Base-by-base conservation (phyloP, 1,139 yeast genomes). In the Suhomyces kunorum region DNA sequence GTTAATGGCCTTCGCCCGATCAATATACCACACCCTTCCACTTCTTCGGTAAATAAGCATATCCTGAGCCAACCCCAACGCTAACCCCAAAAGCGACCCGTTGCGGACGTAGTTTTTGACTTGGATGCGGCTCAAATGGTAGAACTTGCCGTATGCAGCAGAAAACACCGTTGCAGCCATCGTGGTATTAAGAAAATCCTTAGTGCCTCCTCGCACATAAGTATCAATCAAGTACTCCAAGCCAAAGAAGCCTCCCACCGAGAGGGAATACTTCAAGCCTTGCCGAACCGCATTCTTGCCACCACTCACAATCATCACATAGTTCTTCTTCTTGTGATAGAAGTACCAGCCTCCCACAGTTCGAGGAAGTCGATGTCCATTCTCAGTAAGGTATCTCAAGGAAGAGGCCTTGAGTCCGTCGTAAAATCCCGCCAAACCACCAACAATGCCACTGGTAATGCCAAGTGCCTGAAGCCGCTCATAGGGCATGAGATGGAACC, bases 281-380 rank as follows among this genome's bases (percentile, higher is more conserved):
- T 68, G 71, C 39, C 56, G 59, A 18, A 73, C 45, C 0, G 82
- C 86, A 11, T 54, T 47, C 12, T 63, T 64, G 47, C 77, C 60
- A 0, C 86, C 87, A 18, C 66, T 67, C 40, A 77, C 69, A 29
- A 85, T 63, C 65, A 87, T 80, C 31, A 83, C 85, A 58, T 86
- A 86, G 60, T 86, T 85, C 65, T 87, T 87, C 49, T 88, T 76
- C 61, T 86, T 87, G 61, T 87, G 95, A 62, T 88, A 87, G 57
- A 84, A 85, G 58, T 85, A 88, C 96, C 96, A 87, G 0, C 92
- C 94, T 24, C 89, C 92, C 40, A 81, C 85, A 0, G 85, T 81
- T 16, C 66, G 71, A 4, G 96, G 96, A 45, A 88, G 66, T 34
- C 96, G 63, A 55, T 87, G 96, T 9, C 94, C 86, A 54, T 87